Evolutionary conservation across 768 basidiomycete species (phyloP).

Genomic region (Mycena latifolia): DNA sequence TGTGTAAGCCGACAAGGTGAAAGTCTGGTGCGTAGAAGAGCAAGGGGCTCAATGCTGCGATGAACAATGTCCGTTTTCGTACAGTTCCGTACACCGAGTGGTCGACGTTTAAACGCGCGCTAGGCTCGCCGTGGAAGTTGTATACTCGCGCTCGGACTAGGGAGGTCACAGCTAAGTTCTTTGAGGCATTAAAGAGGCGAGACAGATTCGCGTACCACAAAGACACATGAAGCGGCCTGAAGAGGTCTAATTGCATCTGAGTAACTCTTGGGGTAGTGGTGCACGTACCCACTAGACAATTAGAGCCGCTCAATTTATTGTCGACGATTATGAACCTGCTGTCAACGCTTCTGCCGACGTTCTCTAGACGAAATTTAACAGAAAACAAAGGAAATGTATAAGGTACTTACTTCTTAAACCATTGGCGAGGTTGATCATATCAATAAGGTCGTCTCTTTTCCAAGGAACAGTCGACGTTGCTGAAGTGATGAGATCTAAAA

Average conservation of each 20-base stretch:
- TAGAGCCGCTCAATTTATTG: slow-evolving; percentile 29
- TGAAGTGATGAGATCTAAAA: slow-evolving; percentile 40
- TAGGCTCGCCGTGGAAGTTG: slow-evolving; percentile 61
- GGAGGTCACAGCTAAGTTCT: neutral
- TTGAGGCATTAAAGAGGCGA: neutral
- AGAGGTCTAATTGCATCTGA: neutral
- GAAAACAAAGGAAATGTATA: neutral
- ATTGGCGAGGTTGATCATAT: slow-evolving; percentile 51
- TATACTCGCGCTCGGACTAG: slow-evolving; percentile 55
- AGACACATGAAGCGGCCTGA: slow-evolving; percentile 58
- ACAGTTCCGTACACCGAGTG: slow-evolving; percentile 53
- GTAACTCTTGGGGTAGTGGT: neutral
- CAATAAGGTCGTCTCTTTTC: slow-evolving; percentile 46
- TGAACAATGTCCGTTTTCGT: slow-evolving; percentile 50
- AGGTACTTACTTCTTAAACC: slow-evolving; percentile 37
- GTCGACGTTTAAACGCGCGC: slow-evolving; percentile 58
- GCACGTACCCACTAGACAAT: slow-evolving; percentile 45
- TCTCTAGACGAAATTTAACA: neutral
- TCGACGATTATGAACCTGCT: no score
- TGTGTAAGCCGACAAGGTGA: slow-evolving; percentile 59
- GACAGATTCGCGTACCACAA: slow-evolving; percentile 55
- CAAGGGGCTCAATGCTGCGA: slow-evolving; percentile 53
- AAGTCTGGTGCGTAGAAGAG: slow-evolving; percentile 65
- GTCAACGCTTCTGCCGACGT: slow-evolving; percentile 15
- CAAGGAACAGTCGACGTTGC: slow-evolving; percentile 47